These are phyloP conservation scores for Colletotrichum sp. DNA, from an alignment of 2,329 filamentous ascomycete species.

Conservation along the genomic window DNA sequence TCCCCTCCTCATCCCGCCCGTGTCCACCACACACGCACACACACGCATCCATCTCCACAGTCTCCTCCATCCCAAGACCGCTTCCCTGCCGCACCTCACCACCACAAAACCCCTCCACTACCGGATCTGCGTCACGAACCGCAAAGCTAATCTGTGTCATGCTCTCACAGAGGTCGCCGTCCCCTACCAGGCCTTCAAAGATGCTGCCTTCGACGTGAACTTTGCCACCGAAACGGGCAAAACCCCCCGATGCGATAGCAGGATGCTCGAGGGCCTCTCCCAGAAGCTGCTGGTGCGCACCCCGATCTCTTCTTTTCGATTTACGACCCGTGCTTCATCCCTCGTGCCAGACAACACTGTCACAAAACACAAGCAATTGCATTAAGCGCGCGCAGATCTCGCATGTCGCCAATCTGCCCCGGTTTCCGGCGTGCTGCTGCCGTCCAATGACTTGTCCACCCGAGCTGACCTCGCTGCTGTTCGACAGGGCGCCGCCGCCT, in stretches of 20 bases:
- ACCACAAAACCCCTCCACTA: neutral
- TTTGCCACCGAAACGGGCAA: conserved; percentile 58
- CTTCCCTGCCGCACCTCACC: neutral
- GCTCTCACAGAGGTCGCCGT: conserved; percentile 50
- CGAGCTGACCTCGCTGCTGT: neutral
- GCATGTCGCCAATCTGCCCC: neutral
- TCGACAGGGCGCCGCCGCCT: conserved; percentile 46
- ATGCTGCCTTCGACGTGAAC: conserved; percentile 50
- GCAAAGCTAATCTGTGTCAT: conserved; percentile 2
- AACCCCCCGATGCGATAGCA: conserved; percentile 51
- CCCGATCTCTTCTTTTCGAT: neutral
- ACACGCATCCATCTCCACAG: neutral
- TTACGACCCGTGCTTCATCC: neutral
- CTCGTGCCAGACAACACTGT: neutral
- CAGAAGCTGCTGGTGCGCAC: conserved; percentile 51
- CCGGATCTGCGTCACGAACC: neutral
- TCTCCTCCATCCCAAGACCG: neutral
- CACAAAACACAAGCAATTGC: neutral
- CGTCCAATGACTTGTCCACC: neutral
- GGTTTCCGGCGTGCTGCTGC: neutral
- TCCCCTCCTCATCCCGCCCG: neutral
- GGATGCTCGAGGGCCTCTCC: conserved; percentile 53
- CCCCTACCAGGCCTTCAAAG: conserved; percentile 52
- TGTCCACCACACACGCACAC: neutral
- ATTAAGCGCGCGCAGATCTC: neutral